Conservation (phyloP, 192 early-diverging fungal species). For the Coemansia sp. region DNA sequence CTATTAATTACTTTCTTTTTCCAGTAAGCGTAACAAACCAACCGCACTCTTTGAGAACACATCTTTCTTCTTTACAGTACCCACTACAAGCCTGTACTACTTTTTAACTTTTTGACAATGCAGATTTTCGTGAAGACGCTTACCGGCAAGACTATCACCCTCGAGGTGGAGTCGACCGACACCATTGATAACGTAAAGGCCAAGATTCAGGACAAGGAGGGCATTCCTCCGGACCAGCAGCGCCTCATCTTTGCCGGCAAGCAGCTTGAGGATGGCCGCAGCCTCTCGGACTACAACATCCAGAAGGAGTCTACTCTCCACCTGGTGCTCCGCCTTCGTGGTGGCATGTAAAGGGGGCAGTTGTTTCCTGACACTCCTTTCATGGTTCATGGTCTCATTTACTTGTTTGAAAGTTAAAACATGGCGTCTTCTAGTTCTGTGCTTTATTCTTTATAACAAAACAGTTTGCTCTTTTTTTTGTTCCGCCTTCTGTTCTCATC, state of each 20-base stretch:
- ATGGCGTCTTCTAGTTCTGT: too few species aligned
- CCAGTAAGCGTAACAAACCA: neutral
- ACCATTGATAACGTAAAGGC: constrained; percentile 79
- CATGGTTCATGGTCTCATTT: neutral
- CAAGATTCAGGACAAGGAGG: constrained; percentile 89
- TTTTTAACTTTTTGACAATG: constrained; percentile 25
- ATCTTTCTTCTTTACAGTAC: constrained; percentile 2
- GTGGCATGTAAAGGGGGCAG: constrained; percentile 69
- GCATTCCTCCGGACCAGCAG: constrained; percentile 96
- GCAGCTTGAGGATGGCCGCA: constrained; percentile 98
- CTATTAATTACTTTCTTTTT: constrained; percentile 1
- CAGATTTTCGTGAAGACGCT: constrained; percentile 70
- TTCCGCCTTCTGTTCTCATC: too few species aligned
- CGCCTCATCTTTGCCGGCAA: constrained; percentile 98
- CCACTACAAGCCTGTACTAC: constrained; percentile 2
- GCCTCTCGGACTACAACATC: constrained; percentile 99
- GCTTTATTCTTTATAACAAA: too few species aligned
- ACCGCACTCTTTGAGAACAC: too few species aligned
- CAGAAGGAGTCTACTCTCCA: constrained; percentile 99
- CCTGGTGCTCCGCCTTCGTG: constrained; percentile 88
- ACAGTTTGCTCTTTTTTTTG: too few species aligned
- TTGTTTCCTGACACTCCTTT: neutral
- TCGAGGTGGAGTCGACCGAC: constrained; percentile 80
- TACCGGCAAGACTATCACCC: constrained; percentile 96
- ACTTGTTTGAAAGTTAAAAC: neutral